phyloP scores from a whole-genome alignment of 176 grass and related monocot genomes.

The Ananas comosus region DNA sequence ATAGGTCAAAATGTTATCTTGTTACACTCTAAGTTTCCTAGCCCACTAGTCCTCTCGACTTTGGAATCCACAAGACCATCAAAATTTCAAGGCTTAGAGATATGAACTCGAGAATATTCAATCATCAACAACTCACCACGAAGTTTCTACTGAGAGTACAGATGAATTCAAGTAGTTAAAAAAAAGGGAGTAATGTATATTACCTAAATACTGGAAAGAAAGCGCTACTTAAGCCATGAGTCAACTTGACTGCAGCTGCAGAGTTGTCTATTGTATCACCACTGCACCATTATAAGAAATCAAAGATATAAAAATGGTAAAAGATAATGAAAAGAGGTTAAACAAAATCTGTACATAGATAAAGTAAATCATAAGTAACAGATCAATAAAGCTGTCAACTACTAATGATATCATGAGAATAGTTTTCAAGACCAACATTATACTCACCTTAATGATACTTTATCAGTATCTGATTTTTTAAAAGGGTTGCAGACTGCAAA shows the following conservation, averaged over 20 bases:
- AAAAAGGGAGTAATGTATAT: neutral
- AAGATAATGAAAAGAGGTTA: neutral
- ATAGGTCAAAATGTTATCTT: neutral
- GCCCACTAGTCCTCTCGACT: neutral
- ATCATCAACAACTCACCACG: neutral
- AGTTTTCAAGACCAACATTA: neutral
- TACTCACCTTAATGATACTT: constrained; percentile 33
- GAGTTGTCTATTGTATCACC: constrained; percentile 9
- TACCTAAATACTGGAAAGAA: constrained; percentile 92
- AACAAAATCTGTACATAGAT: neutral
- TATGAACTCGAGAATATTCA: neutral
- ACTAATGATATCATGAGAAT: neutral
- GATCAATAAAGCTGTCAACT: neutral
- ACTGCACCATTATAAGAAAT: constrained; percentile 29
- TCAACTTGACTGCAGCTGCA: constrained; percentile 45
- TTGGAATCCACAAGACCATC: neutral
- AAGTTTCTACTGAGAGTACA: neutral
- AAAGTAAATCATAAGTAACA: neutral
- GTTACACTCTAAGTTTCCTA: too few species aligned
- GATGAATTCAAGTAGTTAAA: neutral
- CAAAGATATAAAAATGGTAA: neutral
- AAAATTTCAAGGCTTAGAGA: too few species aligned
- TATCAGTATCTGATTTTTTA: constrained; percentile 28
- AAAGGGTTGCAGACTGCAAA: constrained; percentile 63
- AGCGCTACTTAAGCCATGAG: constrained; percentile 58